Base-by-base conservation (phyloP, 176 grass and related monocot species). In the Musa schizocarpa region DNA sequence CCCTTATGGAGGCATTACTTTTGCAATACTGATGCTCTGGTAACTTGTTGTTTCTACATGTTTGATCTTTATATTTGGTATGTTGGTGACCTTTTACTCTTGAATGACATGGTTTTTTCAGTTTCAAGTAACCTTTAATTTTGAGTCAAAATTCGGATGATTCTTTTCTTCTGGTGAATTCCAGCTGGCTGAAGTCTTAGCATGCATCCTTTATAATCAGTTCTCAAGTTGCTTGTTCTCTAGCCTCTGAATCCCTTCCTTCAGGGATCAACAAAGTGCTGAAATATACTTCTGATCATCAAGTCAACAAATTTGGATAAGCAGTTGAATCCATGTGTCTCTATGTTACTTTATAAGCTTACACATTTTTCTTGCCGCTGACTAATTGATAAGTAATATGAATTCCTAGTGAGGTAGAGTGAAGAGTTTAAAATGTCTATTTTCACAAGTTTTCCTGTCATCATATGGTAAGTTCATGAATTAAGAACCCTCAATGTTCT, bases 1-100 rank as follows among this genome's bases (percentile, higher is more conserved):
- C 73, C 73, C 13, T 59, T 75, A 43, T 75, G 73, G 73, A 75
- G 73, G 73, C 73, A 75, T 61, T 75, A 75, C 53, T 75, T 75
- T 8, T 59, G 27, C 73, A 75, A 56, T 49, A 75, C 73, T 20
- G 73, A 75, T 75, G 73, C 68, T 1, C 11, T 70, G 68, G 68
- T 70, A 70, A 70, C 51, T 70, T 70, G 13, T 17, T 14, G 20
- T 19, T 69, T 7, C 49, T 69, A n/a, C 17, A 8, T 69, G 29
- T 69, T 48, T 9, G 13, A 69, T 50, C 50, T 50, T 43, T 6
- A 43, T 43, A 43, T 43, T 43, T 43, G 34, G 4, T 43, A 3
- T 5, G 4, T 43, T 69, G 29, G 68, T 9, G 17, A 20, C 10
- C 6, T 67, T 26, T 63, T 19, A 29, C 9, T 11, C 6, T 67